Base-by-base conservation (phyloP, 2,329 filamentous ascomycete species). In the Alternaria dauci region DNA sequence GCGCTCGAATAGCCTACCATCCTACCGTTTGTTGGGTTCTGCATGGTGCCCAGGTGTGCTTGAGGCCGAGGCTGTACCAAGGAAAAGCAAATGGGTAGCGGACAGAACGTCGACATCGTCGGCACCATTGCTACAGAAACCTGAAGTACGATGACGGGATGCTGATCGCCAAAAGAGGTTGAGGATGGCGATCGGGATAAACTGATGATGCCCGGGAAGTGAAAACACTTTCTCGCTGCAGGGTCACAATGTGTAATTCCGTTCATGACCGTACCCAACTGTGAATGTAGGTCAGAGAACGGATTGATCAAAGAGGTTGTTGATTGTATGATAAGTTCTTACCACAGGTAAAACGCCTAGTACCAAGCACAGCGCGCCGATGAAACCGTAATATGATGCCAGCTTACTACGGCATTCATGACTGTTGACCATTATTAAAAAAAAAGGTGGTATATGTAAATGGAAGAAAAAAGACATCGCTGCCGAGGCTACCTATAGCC, bases 11-110 rank as follows among this genome's bases (percentile, higher is more conserved):
- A 36, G 5, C 46, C 16, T 36, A 18, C 18, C 1, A n/a, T 36
- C 1, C 28, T 48, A 48, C 46, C 46, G 30, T 36, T 30, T 20
- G 36, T 23, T 5, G 20, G 14, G 9, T 36, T 36, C 20, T 36
- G 46, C 46, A 14, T 18, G 23, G n/a, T 30, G 20, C 4, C 20
- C 20, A 23, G 20, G 20, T 23, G 20, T 23, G 9, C 46, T 7
- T 14, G 46, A 3, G 32, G 32, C 46, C 46, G 14, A 38, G 32
- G 20, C 12, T 50, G 46, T 50, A 50, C 46, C 46, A 50, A 38
- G 32, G 46, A 50, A 38, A 50, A 50, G 32, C 46, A 50, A 50
- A 38, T 20, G 46, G 46, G 32, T 50, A 18, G 46, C 46, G 32
- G 30, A 23, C 12, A 32, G 46, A 50, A 50, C 32, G 3, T 50